Conservation (phyloP, 1,284 basidiomycete species). For the Cryptococcus maquisensis region DNA sequence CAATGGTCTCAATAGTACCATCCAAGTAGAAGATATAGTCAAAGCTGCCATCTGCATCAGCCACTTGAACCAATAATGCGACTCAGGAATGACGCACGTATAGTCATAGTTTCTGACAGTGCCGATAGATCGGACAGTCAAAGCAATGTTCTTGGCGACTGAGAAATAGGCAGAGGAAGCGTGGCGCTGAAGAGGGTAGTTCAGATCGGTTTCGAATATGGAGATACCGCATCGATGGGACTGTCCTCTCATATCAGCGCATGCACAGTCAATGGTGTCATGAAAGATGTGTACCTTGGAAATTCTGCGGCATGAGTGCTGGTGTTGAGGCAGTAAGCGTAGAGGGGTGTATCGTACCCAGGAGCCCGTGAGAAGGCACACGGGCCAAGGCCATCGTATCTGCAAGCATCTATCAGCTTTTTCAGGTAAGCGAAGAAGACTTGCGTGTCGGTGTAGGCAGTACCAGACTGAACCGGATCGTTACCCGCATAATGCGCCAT, state of each 20-base stretch:
- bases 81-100: slow-evolving; percentile 14
- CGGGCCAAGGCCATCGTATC: neutral
- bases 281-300: slow-evolving; percentile 16
- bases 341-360: slow-evolving; percentile 63
- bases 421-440: neutral
- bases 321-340: slow-evolving; percentile 59
- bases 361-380: neutral
- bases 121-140: slow-evolving; percentile 57
- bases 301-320: slow-evolving; percentile 53
- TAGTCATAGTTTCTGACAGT: slow-evolving; percentile 61
- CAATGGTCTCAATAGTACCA: slow-evolving; percentile 37
- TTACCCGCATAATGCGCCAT: slow-evolving; percentile 63
- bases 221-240: slow-evolving; percentile 56
- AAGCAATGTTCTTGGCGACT: slow-evolving; percentile 59
- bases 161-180: slow-evolving; percentile 24
- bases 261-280: neutral
- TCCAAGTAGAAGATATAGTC: slow-evolving; percentile 39
- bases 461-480: slow-evolving; percentile 61
- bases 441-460: slow-evolving; percentile 60
- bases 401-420: neutral
- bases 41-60: slow-evolving; percentile 7
- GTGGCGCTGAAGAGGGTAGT: slow-evolving; percentile 53
- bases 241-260: neutral
- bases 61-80: neutral
- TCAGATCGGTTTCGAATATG: slow-evolving; percentile 61